Percentiles rank a stretch among this genome's conserved stretches.
Evolutionary conservation across 108 stramenopile genomes (phyloP).

Genomic region (Seminavis robusta): DNA sequence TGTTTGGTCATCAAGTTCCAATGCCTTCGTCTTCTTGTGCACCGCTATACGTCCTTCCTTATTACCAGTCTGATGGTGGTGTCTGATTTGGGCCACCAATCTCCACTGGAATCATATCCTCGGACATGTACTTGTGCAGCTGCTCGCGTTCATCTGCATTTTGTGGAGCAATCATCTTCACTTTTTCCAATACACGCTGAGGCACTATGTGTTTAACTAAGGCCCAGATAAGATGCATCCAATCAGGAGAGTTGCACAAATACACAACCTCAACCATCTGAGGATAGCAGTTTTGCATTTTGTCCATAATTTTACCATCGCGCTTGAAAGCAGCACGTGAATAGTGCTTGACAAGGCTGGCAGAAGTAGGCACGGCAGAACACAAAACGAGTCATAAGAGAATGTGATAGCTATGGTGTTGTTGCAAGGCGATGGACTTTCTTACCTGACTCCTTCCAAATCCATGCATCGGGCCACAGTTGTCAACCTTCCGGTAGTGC

Average conservation of each 20-base stretch:
- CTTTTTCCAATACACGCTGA: slow-evolving; percentile 16
- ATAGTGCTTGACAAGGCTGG: too few species aligned
- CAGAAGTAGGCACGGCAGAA: too few species aligned
- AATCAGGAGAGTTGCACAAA: slow-evolving; percentile 10
- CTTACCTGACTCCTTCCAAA: too few species aligned
- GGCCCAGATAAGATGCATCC: slow-evolving; percentile 8
- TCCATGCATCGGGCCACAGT: slow-evolving; percentile 12
- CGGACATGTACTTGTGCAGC: slow-evolving; percentile 12
- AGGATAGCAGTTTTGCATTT: slow-evolving; percentile 24
- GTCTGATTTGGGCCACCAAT: slow-evolving; percentile 14
- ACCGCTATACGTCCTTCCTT: too few species aligned
- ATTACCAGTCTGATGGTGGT: too few species aligned
- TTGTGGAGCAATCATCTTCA: slow-evolving; percentile 10
- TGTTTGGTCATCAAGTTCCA: too few species aligned
- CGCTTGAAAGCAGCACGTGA: background rate
- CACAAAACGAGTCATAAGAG: too few species aligned
- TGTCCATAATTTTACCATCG: slow-evolving; percentile 3
- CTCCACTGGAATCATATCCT: slow-evolving; percentile 17
- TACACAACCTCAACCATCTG: slow-evolving; percentile 18
- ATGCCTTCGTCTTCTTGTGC: too few species aligned
- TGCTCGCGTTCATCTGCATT: slow-evolving; percentile 3
- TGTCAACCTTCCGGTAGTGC: slow-evolving; percentile 20
- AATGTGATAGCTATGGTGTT: too few species aligned
- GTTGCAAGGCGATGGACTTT: too few species aligned
- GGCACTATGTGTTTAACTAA: slow-evolving; percentile 13